These are phyloP conservation scores for Xylaria acuta DNA, from an alignment of 495 filamentous ascomycete genomes.

Conservation along the genomic window DNA sequence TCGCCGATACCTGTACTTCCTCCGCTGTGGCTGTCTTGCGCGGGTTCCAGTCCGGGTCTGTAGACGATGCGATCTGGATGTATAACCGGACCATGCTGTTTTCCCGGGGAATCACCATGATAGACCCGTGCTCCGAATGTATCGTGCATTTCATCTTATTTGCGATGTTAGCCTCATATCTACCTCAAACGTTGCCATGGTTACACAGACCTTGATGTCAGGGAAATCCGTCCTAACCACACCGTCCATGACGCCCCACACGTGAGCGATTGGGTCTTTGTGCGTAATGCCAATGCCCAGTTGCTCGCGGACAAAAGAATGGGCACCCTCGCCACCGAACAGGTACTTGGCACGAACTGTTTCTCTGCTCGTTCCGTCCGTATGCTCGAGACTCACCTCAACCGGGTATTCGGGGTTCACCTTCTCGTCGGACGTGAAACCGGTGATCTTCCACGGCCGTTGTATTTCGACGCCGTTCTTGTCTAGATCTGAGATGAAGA, in stretches of 20 bases:
- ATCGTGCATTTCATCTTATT: conserved; percentile 90
- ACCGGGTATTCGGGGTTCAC: conserved; percentile 66
- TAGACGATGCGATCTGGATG: conserved; percentile 74
- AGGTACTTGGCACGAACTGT: conserved; percentile 64
- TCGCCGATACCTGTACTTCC: conserved; percentile 70
- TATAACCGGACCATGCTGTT: conserved; percentile 77
- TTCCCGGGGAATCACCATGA: conserved; percentile 79
- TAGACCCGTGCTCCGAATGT: conserved; percentile 70
- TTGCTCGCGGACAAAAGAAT: conserved; percentile 64
- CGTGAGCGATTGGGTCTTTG: conserved; percentile 67
- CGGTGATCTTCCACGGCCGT: conserved; percentile 66
- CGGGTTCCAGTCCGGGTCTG: conserved; percentile 65
- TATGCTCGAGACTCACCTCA: conserved; percentile 72
- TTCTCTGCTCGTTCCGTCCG: conserved; percentile 71
- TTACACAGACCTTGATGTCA: conserved; percentile 63
- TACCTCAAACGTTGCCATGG: conserved; percentile 14
- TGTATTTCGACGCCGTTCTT: conserved; percentile 63
- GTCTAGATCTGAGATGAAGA: conserved; percentile 71
- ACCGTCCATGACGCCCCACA: conserved; percentile 82
- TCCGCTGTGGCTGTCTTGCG: conserved; percentile 67
- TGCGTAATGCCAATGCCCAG: conserved; percentile 69
- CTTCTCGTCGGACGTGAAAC: conserved; percentile 65
- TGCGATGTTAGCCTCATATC: conserved; percentile 26
- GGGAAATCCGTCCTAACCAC: conserved; percentile 79
- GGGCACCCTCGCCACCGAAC: conserved; percentile 65